These are phyloP conservation scores for Saccharomyces hybrid DNA, from an alignment of 1,139 yeast genomes.

Conservation along the genomic window DNA sequence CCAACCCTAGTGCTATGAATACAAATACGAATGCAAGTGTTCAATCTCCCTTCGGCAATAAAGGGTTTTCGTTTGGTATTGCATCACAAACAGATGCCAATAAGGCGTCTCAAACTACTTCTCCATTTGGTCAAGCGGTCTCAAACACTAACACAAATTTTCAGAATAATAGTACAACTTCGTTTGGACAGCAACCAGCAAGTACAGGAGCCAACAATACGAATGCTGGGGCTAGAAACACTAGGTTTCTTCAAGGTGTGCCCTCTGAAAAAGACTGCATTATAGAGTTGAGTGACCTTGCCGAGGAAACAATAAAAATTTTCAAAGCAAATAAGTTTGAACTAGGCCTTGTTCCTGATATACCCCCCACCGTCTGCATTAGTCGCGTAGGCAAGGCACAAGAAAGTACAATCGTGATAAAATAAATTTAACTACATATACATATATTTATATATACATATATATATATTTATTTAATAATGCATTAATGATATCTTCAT, in stretches of 20 bases:
- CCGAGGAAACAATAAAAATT: slow-evolving; percentile 39
- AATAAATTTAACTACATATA: neutral
- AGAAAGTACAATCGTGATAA: neutral
- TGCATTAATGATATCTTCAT: neutral
- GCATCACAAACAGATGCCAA: slow-evolving; percentile 5
- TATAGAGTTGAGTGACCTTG: slow-evolving; percentile 34
- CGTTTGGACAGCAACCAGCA: neutral
- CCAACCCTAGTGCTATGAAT: neutral
- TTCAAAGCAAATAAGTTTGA: slow-evolving; percentile 48
- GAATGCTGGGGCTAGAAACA: neutral
- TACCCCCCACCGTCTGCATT: slow-evolving; percentile 60
- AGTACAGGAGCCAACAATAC: neutral
- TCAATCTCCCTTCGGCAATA: neutral
- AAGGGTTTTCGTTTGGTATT: neutral
- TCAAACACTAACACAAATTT: neutral
- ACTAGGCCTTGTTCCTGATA: slow-evolving; percentile 69
- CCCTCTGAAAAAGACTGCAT: slow-evolving; percentile 30
- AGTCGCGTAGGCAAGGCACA: slow-evolving; percentile 7
- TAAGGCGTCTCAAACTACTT: slow-evolving; percentile 2
- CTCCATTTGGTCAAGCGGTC: slow-evolving; percentile 10
- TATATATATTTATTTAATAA: slow-evolving; percentile 1
- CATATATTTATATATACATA: neutral
- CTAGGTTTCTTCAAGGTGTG: slow-evolving; percentile 33
- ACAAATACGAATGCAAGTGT: neutral
- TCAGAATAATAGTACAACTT: neutral